Evolutionary conservation across 2,329 filamentous ascomycete genomes (phyloP).

Genomic region (Stachybotrys echinatus): DNA sequence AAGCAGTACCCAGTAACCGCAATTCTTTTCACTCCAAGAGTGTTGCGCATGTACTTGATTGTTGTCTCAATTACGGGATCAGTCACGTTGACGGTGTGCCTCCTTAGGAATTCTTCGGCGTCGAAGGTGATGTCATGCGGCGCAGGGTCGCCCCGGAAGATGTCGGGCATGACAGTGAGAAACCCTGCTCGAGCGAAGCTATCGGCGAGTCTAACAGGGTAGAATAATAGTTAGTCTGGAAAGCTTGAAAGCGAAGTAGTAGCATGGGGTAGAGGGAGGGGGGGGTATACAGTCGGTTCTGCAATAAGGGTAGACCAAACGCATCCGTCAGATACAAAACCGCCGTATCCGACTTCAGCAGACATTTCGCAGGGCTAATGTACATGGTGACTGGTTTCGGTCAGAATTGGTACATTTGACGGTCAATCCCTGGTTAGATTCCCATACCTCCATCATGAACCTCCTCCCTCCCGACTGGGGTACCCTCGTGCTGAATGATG

Average conservation of each 20-base stretch:
- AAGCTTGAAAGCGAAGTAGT: not conserved
- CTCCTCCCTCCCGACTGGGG: constrained; percentile 5
- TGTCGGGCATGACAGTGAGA: constrained; percentile 17
- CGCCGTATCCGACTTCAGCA: constrained; percentile 7
- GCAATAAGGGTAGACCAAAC: constrained; percentile 14
- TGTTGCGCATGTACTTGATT: constrained; percentile 8
- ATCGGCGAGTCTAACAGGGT: constrained; percentile 16
- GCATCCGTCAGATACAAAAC: constrained; percentile 18
- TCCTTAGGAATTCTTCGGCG: constrained; percentile 12
- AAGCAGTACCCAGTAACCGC: constrained; percentile 56
- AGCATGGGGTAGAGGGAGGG: not conserved
- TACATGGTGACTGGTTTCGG: constrained; percentile 6
- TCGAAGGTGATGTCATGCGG: constrained; percentile 12
- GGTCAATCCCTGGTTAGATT: not conserved
- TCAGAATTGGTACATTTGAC: too few species aligned
- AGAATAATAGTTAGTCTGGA: too few species aligned
- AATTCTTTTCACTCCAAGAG: constrained; percentile 39
- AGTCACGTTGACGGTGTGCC: constrained; percentile 10
- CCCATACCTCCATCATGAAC: constrained; percentile 2
- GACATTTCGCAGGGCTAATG: constrained; percentile 3
- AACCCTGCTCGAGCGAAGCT: constrained; percentile 19
- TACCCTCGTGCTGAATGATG: constrained; percentile 9
- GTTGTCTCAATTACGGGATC: constrained; percentile 14
- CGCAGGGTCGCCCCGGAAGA: constrained; percentile 16
- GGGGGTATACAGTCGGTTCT: constrained; percentile 7